A percentile compares a stretch with the other conserved stretches of the same genome.
Evolutionary conservation across 352 stramenopile genomes (phyloP).

Genomic region (Phytophthora sp.): DNA sequence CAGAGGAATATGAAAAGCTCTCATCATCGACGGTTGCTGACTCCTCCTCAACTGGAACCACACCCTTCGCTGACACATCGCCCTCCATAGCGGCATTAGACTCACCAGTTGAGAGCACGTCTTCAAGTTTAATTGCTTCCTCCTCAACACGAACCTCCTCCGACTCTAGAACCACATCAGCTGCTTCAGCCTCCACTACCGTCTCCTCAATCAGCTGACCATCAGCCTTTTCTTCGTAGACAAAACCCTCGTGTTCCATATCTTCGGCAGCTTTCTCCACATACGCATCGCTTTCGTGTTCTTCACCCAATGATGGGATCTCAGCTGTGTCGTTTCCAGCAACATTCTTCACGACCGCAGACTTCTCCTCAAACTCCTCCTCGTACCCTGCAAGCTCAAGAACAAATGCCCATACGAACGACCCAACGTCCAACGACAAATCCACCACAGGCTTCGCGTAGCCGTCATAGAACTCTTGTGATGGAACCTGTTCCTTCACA

Average conservation of each 20-base stretch:
- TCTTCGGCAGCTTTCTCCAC: conserved; percentile 9
- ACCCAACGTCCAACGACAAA: conserved; percentile 29
- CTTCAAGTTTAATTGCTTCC: neutral
- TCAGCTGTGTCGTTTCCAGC: conserved; percentile 8
- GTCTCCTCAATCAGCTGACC: neutral
- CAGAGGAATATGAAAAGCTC: neutral
- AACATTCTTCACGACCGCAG: neutral
- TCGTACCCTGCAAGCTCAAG: conserved; percentile 28
- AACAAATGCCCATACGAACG: conserved; percentile 40
- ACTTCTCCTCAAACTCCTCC: conserved; percentile 4
- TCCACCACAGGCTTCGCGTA: conserved; percentile 53
- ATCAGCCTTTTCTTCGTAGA: neutral
- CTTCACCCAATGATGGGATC: neutral
- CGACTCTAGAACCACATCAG: neutral
- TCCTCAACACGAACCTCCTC: conserved; percentile 8
- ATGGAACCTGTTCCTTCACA: conserved; percentile 44
- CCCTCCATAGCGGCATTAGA: neutral
- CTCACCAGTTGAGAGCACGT: conserved; percentile 3
- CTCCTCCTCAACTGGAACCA: conserved; percentile 2
- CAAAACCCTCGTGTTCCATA: conserved; percentile 11
- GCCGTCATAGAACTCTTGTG: conserved; percentile 36
- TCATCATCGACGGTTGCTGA: neutral
- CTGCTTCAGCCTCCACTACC: conserved; percentile 8
- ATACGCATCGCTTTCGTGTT: conserved; percentile 1
- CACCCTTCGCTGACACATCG: neutral